Evolutionary conservation across 257 asterid species (phyloP), one percentile per base, ranked within the genome.

Genomic region (Solanum neorickii): DNA sequence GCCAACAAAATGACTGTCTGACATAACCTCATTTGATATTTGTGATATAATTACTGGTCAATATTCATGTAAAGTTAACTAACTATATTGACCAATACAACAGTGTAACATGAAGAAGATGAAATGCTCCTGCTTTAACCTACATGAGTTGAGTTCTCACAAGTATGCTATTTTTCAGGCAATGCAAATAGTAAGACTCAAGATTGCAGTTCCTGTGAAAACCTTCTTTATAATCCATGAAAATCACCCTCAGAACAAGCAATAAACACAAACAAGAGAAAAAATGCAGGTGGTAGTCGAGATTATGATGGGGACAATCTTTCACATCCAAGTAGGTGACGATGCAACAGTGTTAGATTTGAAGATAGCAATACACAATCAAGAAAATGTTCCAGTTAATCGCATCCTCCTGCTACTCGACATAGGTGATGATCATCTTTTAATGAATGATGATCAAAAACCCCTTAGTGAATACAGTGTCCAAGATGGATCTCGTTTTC

Each of bases 271-370:
- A 21, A 83, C 16, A 89, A 47, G 80, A 18, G 47, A 35, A 9
- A 87, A 85, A 46, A 95, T 92, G 95, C 94, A 93, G 93, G 87
- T 95, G 66, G 88, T 87, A 7, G 90, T 90, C 44, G 95, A 95
- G 88, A 88, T 96, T 86, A 60, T 93, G 12, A 93, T 96, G 9
- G 96, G 98, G 33, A 80, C 69, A 15, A 85, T 93, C 11, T 93
- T 96, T 89, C 85, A 90, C 46, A 65, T 94, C 23, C 91, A 93
- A 75, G 90, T 93, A 12, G 88, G 80, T 66, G 94, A 92, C 35
- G 92, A 92, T 70, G 93, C 93, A 12, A 93, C 93, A 1, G 92
- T 95, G 2, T 89, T 87, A 27, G 94, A 93, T 77, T 90, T 95
- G 15, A 95, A 94, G 93, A 91, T 60, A 31, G 88, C 74, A 62